Base-by-base conservation (phyloP, 805 yeast species). In the Pichia gijzeniarum region DNA sequence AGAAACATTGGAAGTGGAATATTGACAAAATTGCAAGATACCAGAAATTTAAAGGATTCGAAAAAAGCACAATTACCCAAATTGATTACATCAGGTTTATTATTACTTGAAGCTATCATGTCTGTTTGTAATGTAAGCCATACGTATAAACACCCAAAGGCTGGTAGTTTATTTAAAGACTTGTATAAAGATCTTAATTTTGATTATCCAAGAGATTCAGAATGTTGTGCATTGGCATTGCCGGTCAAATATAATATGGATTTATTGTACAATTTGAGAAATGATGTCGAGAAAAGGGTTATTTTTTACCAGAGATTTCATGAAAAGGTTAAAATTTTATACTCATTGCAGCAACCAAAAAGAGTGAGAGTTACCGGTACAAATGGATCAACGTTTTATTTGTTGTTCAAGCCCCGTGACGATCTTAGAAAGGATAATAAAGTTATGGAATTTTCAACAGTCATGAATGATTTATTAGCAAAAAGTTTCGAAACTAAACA, bases 381-480 rank as follows among this genome's bases (percentile, higher is more conserved):
- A 2, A 86, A 91, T 63, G 90, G 91, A 8, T 64, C 66, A n/a
- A 62, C 68, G 1, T 90, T 90, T 59, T 75, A 82, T 17, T 72
- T 93, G 14, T 72, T 93, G 66, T 82, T 95, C 55, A 93, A 93
- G 59, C 80, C 82, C 8, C 76, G 80, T 50, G 99, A 93, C 63
- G 99, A 93, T 66, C 81, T 95, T 17, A 69, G 98, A 52, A 95
- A 95, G 58, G 99, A 95, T 68, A 93, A 96, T 4, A 85, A 95
- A 55, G 77, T 91, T 43, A 85, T 89, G 85, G 93, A 95, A 55
- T 83, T 93, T 55, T 87, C 97, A 0, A 79, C 87, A 1, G 83
- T 89, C 63, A 79, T 93, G 62, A 90, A 90, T 59, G 76, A 86
- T 53, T 60, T 93, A 27, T 68, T 93, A 45, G 64, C 69, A 18